Evolutionary conservation across 1,284 basidiomycete genomes (phyloP).

Genomic region (Irpex sp.): DNA sequence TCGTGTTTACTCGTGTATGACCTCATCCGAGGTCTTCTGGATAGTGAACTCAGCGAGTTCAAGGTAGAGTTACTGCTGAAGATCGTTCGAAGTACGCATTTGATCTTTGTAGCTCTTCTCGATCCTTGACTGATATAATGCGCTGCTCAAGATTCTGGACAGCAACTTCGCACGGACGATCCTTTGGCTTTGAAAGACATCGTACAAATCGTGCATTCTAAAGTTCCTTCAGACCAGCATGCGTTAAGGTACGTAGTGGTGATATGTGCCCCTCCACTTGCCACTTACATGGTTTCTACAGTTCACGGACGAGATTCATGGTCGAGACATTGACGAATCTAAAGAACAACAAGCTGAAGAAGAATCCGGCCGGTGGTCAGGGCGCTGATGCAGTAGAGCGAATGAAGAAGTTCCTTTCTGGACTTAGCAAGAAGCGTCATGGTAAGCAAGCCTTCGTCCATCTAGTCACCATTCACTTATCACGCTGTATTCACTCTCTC

Average conservation of each 20-base stretch:
- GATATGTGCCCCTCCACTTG: neutral
- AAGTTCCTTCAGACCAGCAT: conserved; percentile 54
- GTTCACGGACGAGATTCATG: conserved; percentile 89
- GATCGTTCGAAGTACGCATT: conserved; percentile 74
- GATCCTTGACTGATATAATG: too few species aligned
- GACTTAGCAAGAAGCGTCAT: conserved; percentile 74
- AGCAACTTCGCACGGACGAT: conserved; percentile 86
- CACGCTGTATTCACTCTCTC: neutral
- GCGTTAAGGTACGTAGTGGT: conserved; percentile 50
- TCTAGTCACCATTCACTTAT: neutral
- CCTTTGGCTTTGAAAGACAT: conserved; percentile 83
- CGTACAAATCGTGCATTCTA: conserved; percentile 78
- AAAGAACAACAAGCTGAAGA: conserved; percentile 87
- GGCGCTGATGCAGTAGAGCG: conserved; percentile 73
- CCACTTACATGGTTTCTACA: conserved; percentile 24
- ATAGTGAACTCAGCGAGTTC: conserved; percentile 66
- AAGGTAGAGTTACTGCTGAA: conserved; percentile 88
- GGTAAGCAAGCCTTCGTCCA: conserved; percentile 37
- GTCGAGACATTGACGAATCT: conserved; percentile 86
- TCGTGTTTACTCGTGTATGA: conserved; percentile 90
- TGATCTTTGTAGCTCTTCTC: too few species aligned
- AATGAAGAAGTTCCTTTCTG: conserved; percentile 82
- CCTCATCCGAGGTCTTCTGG: conserved; percentile 78
- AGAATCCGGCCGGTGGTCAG: conserved; percentile 46
- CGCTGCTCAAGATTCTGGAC: conserved; percentile 64